Evolutionary conservation across 306 rosid genomes (phyloP).

Genomic region (Pterocarpus macrocarpus): DNA sequence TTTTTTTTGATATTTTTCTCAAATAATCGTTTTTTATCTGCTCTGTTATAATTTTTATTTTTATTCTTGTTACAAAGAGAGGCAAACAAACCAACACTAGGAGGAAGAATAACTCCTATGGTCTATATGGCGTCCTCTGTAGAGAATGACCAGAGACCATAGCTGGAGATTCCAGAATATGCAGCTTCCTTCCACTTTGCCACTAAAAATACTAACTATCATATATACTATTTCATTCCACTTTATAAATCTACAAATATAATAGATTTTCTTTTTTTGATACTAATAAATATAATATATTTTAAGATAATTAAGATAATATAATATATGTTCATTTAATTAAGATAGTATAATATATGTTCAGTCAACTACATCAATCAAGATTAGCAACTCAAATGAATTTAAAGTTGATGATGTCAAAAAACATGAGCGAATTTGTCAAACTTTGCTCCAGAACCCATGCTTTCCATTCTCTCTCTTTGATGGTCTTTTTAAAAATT

Average conservation of each 20-base stretch:
- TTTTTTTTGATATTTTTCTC: no score
- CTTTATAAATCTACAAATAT: background rate
- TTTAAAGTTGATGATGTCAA: constrained; percentile 6
- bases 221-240: background rate
- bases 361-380: constrained; percentile 5
- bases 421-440: background rate
- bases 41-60: no score
- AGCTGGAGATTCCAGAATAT: background rate
- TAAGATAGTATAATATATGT: background rate
- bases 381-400: background rate
- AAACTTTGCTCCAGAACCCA: background rate
- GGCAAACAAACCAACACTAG: no score
- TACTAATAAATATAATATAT: background rate
- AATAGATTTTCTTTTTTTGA: background rate
- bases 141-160: background rate
- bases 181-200: background rate
- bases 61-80: no score
- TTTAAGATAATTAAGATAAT: background rate
- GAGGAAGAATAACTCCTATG: no score
- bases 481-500: background rate
- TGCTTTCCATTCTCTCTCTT: background rate
- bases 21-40: no score
- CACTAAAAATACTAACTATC: background rate
- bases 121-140: no score
- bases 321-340: constrained; percentile 6